Conservation (phyloP, 129 eudicot genomes). For the Escallonia herrerae region DNA sequence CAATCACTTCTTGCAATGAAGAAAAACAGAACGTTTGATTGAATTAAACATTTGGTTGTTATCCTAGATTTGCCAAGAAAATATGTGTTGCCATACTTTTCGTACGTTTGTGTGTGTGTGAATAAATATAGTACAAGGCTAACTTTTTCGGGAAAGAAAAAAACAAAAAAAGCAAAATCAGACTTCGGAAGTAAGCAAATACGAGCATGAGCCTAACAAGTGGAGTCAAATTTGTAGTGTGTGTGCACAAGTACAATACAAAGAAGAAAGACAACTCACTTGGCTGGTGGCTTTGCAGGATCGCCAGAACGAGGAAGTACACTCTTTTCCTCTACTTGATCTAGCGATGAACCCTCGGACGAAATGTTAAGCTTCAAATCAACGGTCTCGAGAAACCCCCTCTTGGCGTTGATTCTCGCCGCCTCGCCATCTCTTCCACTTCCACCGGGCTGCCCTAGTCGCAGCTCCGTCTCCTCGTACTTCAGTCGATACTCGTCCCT, state of each 20-base stretch:
- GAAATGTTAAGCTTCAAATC: conserved; percentile 81
- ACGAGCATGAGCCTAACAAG: not conserved
- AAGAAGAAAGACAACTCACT: conserved; percentile 29
- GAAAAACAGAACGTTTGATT: not conserved
- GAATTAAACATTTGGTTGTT: too few species aligned
- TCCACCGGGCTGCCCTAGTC: conserved; percentile 15
- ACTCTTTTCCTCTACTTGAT: conserved; percentile 20
- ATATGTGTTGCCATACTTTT: too few species aligned
- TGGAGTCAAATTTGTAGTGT: not conserved
- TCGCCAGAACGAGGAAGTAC: conserved; percentile 9
- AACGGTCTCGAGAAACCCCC: conserved; percentile 86
- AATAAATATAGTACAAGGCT: too few species aligned
- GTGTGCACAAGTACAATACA: not conserved
- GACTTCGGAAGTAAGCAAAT: not conserved
- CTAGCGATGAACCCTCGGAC: conserved; percentile 25
- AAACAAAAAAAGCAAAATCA: too few species aligned
- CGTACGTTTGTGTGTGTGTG: too few species aligned
- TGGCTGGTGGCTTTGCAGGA: conserved; percentile 95
- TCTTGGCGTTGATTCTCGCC: conserved; percentile 41
- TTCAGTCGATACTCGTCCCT: too few species aligned
- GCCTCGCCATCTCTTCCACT: conserved; percentile 6
- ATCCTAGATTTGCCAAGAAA: too few species aligned
- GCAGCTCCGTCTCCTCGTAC: conserved; percentile 10
- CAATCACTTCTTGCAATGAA: too few species aligned
- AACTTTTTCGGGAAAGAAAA: not conserved